A percentile compares a stretch with the other conserved stretches of the same genome.
phyloP scores from a whole-genome alignment of 371 early-diverging fungal species.

The Gilbertella persicaria region DNA sequence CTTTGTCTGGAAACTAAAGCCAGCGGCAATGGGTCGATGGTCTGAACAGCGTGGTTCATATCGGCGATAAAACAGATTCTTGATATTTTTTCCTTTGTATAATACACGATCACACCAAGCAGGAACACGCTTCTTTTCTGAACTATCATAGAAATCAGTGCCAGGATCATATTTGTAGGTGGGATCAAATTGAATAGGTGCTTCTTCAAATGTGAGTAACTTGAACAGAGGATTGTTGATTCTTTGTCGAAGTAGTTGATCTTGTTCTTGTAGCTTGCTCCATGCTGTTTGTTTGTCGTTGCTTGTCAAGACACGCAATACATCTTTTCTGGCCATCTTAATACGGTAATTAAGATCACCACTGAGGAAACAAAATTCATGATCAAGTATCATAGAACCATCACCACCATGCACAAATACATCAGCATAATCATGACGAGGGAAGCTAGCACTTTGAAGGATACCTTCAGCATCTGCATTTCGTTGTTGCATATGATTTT shows the following conservation, averaged over 20 bases:
- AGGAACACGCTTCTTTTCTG: conserved; percentile 83
- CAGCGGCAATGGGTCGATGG: conserved; percentile 79
- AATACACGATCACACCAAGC: conserved; percentile 89
- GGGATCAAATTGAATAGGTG: conserved; percentile 74
- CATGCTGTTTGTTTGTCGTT: conserved; percentile 24
- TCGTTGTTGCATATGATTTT: conserved; percentile 67
- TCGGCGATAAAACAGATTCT: conserved; percentile 48
- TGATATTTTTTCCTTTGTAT: conserved; percentile 42
- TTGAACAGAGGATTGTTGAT: conserved; percentile 58
- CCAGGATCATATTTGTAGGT: conserved; percentile 89
- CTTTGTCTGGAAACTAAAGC: conserved; percentile 61
- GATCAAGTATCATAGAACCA: conserved; percentile 74
- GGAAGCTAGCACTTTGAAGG: conserved; percentile 63
- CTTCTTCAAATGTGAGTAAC: conserved; percentile 69
- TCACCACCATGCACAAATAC: conserved; percentile 38
- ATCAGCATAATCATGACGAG: conserved; percentile 22
- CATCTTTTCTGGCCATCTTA: conserved; percentile 61
- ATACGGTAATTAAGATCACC: conserved; percentile 93
- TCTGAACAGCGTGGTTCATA: conserved; percentile 73
- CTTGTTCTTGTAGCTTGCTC: conserved; percentile 51
- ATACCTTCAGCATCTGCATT: conserved; percentile 78
- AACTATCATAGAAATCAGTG: conserved; percentile 74
- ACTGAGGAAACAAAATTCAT: conserved; percentile 74
- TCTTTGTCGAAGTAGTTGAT: conserved; percentile 70
- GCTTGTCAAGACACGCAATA: conserved; percentile 51